Percentiles rank a stretch among this genome's conserved stretches.
phyloP scores from a whole-genome alignment of 352 stramenopile species.

The Globisporangium splendens region DNA sequence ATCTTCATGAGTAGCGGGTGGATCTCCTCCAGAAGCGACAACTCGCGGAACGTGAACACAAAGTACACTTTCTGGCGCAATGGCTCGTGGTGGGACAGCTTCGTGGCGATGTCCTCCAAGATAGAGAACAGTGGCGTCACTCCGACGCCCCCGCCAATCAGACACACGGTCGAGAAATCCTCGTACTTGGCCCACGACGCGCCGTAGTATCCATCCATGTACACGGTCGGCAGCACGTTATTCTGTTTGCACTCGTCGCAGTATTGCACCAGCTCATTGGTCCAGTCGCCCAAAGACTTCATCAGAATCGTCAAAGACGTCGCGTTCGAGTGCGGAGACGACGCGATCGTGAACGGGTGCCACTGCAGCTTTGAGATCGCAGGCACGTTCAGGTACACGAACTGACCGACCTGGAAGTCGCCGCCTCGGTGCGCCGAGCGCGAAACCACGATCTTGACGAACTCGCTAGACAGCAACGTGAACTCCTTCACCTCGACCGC shows the following conservation, averaged over 20 bases:
- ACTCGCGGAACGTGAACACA: slow-evolving; percentile 37
- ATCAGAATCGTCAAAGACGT: slow-evolving; percentile 20
- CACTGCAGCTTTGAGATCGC: slow-evolving; percentile 32
- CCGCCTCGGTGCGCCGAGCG: slow-evolving; percentile 3
- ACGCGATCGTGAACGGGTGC: slow-evolving; percentile 25
- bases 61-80: slow-evolving; percentile 24
- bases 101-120: slow-evolving; percentile 24
- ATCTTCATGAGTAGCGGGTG: slow-evolving; percentile 23
- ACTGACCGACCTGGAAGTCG: slow-evolving; percentile 21
- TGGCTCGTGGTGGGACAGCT: slow-evolving; percentile 10
- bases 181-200: slow-evolving; percentile 18
- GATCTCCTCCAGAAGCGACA: slow-evolving; percentile 30
- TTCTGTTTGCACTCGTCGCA: slow-evolving; percentile 17
- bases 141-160: slow-evolving; percentile 23
- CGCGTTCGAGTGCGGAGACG: slow-evolving; percentile 14
- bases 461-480: slow-evolving; percentile 9
- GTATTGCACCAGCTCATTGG: slow-evolving; percentile 13
- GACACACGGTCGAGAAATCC: slow-evolving; percentile 19
- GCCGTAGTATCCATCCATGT: slow-evolving; percentile 29
- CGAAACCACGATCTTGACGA: slow-evolving; percentile 23
- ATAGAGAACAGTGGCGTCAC: slow-evolving; percentile 24
- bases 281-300: slow-evolving; percentile 27
- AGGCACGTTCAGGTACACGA: slow-evolving; percentile 25
- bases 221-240: slow-evolving; percentile 17
- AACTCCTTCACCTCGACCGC: slow-evolving; percentile 23